These are phyloP conservation scores for Cordyceps sp. DNA, from an alignment of 2,329 filamentous ascomycete species.

Conservation along the genomic window DNA sequence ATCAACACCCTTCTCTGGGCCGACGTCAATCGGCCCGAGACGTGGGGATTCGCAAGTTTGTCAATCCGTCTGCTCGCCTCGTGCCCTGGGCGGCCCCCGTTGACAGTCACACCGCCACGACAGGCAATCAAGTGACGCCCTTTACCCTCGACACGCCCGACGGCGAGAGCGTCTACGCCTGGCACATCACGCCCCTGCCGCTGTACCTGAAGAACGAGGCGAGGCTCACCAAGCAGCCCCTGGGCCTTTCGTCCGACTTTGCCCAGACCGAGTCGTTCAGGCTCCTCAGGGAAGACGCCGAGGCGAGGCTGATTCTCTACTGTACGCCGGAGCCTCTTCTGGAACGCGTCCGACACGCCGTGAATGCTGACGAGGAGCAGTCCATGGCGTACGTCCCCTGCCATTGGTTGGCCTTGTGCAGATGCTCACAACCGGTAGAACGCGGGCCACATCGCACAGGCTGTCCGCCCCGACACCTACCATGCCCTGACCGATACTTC, in stretches of 20 bases:
- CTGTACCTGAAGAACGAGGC: slow-evolving; percentile 59
- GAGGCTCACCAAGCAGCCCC: slow-evolving; percentile 33
- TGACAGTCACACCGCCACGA: not conserved
- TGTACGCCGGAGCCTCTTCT: slow-evolving; percentile 20
- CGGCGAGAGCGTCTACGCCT: slow-evolving; percentile 64
- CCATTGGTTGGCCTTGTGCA: too few relatives aligned
- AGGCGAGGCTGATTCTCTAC: slow-evolving; percentile 46
- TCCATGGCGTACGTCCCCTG: slow-evolving; percentile 41
- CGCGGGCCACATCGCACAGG: slow-evolving; percentile 71
- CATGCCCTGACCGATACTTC: slow-evolving; percentile 59
- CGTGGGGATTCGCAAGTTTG: slow-evolving; percentile 72
- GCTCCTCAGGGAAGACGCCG: slow-evolving; percentile 44
- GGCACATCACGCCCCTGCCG: slow-evolving; percentile 74
- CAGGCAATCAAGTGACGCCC: slow-evolving; percentile 76
- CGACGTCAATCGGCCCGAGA: slow-evolving; percentile 59
- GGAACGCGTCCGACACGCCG: too few relatives aligned
- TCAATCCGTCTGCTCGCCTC: not conserved
- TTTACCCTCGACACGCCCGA: slow-evolving; percentile 65
- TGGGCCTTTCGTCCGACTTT: slow-evolving; percentile 35
- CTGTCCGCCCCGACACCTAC: slow-evolving; percentile 59
- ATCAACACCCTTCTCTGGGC: slow-evolving; percentile 57
- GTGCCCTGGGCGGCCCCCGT: too few relatives aligned
- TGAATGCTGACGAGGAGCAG: slow-evolving; percentile 17
- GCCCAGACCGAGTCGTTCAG: slow-evolving; percentile 40
- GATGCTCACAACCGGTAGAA: slow-evolving; percentile 34